phyloP scores from a whole-genome alignment of 2,329 filamentous ascomycete species.

The Trichoderma guizhouense region DNA sequence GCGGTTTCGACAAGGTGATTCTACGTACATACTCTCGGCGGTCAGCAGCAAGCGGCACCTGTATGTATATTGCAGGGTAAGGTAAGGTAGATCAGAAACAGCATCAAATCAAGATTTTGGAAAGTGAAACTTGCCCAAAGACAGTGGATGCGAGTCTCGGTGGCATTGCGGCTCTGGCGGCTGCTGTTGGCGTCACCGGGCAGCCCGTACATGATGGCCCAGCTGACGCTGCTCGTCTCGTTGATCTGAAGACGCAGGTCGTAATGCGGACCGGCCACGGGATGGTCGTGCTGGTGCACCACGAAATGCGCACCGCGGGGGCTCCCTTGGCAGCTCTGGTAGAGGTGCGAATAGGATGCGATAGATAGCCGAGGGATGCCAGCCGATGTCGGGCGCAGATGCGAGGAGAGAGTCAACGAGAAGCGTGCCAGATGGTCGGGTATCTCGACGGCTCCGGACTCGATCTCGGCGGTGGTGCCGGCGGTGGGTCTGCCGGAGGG shows the following conservation, averaged over 20 bases:
- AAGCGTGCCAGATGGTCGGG: constrained; percentile 42
- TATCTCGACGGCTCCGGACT: constrained; percentile 37
- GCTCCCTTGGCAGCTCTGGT: constrained; percentile 32
- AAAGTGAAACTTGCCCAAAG: constrained; percentile 46
- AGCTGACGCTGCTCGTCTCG: constrained; percentile 61
- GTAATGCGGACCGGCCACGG: constrained; percentile 64
- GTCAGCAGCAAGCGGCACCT: not conserved
- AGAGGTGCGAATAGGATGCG: constrained; percentile 36
- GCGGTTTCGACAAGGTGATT: constrained; percentile 61
- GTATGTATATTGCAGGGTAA: not conserved
- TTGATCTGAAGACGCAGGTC: constrained; percentile 70
- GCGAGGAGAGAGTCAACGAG: constrained; percentile 30
- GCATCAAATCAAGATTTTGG: not conserved
- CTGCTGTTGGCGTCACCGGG: constrained; percentile 56
- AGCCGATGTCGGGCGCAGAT: constrained; percentile 25
- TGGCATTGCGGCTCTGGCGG: constrained; percentile 56
- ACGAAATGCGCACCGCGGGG: constrained; percentile 56
- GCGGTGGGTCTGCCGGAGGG: constrained; percentile 14
- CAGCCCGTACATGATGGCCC: constrained; percentile 61
- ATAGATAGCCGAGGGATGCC: constrained; percentile 34
- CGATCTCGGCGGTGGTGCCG: constrained; percentile 37
- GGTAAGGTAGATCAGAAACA: not conserved
- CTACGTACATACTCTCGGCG: constrained; percentile 30
- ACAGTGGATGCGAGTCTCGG: constrained; percentile 60
- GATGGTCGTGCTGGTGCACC: constrained; percentile 71